Base-by-base conservation (phyloP, 208 protist species). In the Leishmania guyanensis region DNA sequence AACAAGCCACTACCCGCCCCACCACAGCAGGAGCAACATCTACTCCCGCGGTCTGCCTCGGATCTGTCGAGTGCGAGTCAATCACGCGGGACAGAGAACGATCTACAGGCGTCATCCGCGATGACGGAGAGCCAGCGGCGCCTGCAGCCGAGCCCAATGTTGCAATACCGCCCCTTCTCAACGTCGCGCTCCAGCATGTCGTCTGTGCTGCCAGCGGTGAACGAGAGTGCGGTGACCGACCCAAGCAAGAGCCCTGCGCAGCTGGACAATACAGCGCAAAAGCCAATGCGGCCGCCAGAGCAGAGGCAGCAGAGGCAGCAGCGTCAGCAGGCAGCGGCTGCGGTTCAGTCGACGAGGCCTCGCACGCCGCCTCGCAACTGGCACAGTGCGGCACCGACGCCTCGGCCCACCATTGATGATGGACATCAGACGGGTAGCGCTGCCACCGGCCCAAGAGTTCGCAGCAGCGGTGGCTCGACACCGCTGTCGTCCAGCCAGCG, bases 401-500 rank as follows among this genome's bases (percentile, higher is more conserved):
- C 73, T 36, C 77, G 76, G 80, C 77, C 77, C 43, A 75, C 78
- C 66, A 46, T 68, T 1, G 50, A 75, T 48, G 64, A 75, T 77
- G 73, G 71, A 29, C 29, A 60, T 33, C 39, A n/a, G 9, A 14
- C 46, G 51, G 36, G 75, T 16, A 51, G 33, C 46, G 64, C 71
- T 4, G 68, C 64, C 43, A 54, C 65, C 12, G 39, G 58, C 6
- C 29, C 64, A 56, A 39, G 16, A 29, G 56, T 48, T 43, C 4
- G 39, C 26, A 53, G 14, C 29, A n/a, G 22, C 33, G 66, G 74
- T 3, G 51, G 29, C 48, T 0, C 69, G 17, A 22, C 62, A 3
- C 4, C 77, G 54, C 77, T 77, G 48, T 74, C 82, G 36, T 77
- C 82, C 16, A 48, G 60, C n/a, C 62, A 64, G 2, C 82, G 81